A percentile compares a stretch with the other conserved stretches of the same genome.
Conservation (phyloP, 768 basidiomycete species). For the Clathrus columnatus region DNA sequence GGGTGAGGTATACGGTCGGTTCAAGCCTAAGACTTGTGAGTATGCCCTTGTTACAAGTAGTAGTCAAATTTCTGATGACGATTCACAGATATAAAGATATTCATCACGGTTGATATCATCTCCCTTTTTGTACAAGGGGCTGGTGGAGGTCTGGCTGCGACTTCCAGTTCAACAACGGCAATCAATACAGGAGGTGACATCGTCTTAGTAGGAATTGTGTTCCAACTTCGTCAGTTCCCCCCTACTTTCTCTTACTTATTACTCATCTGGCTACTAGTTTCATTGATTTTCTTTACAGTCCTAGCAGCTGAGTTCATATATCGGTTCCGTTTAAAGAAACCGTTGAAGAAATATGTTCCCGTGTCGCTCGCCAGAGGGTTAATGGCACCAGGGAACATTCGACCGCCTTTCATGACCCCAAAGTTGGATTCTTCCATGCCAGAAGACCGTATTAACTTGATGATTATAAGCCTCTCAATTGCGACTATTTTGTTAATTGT, state of each 20-base stretch:
- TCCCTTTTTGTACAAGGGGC: conserved; percentile 3
- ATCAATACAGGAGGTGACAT: conserved; percentile 27
- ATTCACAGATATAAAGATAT: conserved; percentile 1
- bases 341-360: not conserved
- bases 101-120: conserved; percentile 1
- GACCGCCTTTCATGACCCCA: not conserved
- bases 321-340: conserved; percentile 25
- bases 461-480: conserved; percentile 18
- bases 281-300: conserved; percentile 33
- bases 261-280: conserved; percentile 19
- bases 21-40: conserved; percentile 36
- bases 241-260: not conserved
- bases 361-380: not conserved
- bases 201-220: conserved; percentile 55
- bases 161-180: not conserved
- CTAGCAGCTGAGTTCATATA: conserved; percentile 38
- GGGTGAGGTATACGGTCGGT: conserved; percentile 38
- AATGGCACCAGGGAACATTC: not conserved
- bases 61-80: not conserved
- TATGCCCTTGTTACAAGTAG: conserved; percentile 14
- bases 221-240: conserved; percentile 40
- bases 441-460: conserved; percentile 12
- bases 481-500: conserved; percentile 38
- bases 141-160: conserved; percentile 1
- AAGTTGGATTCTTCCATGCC: not conserved